These are phyloP conservation scores for Phallus indusiatus DNA, from an alignment of 768 basidiomycete genomes.

Conservation along the genomic window DNA sequence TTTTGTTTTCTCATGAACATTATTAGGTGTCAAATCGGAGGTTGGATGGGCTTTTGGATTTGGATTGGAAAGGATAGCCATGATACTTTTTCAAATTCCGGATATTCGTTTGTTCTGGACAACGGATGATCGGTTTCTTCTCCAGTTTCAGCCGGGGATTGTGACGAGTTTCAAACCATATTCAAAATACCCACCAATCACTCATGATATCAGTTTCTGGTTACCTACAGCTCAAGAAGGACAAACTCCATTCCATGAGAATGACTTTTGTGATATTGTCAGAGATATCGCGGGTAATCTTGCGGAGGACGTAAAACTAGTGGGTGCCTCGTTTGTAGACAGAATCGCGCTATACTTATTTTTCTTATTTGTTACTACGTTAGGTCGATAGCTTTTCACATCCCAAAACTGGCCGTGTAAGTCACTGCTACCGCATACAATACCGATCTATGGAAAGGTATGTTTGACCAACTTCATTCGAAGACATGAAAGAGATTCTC, in stretches of 20 bases:
- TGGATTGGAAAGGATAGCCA: slow-evolving; percentile 93
- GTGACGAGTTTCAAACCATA: slow-evolving; percentile 84
- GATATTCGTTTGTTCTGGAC: slow-evolving; percentile 99
- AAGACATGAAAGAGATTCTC: background rate
- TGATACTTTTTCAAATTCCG: slow-evolving; percentile 94
- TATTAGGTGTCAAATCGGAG: slow-evolving; percentile 64
- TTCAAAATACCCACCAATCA: slow-evolving; percentile 86
- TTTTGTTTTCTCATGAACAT: background rate
- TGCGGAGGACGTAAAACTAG: slow-evolving; percentile 84
- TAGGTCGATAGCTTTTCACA: slow-evolving; percentile 90
- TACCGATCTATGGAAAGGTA: slow-evolving; percentile 97
- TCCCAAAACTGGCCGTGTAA: slow-evolving; percentile 72
- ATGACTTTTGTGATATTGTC: slow-evolving; percentile 94
- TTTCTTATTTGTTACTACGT: slow-evolving; percentile 4
- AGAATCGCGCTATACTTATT: background rate
- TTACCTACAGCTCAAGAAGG: slow-evolving; percentile 30
- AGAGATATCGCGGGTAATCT: slow-evolving; percentile 88
- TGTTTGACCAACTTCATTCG: slow-evolving; percentile 12
- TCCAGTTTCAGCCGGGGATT: slow-evolving; percentile 70
- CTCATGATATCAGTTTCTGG: slow-evolving; percentile 97
- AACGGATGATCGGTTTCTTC: slow-evolving; percentile 71
- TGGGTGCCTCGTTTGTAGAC: slow-evolving; percentile 24
- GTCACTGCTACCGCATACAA: slow-evolving; percentile 83
- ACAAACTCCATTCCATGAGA: slow-evolving; percentile 63
- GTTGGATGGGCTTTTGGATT: slow-evolving; percentile 98